phyloP scores from a whole-genome alignment of 2,329 filamentous ascomycete species.

The Sarocladiaceae sp. region DNA sequence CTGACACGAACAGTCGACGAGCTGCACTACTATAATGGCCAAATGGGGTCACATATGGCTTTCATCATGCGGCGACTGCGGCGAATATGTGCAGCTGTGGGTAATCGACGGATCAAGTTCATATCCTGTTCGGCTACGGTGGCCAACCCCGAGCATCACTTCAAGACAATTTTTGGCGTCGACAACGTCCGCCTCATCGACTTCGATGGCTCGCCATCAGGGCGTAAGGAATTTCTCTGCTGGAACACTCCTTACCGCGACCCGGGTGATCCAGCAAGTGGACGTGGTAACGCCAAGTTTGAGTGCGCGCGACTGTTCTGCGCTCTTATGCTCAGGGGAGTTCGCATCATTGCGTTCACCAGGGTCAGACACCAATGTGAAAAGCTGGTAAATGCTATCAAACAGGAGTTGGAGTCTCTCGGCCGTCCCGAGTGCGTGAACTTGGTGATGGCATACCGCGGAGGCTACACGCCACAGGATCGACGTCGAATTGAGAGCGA shows the following conservation, averaged over 20 bases:
- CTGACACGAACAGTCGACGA: conserved; percentile 56
- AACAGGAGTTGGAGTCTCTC: conserved; percentile 65
- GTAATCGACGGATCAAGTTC: conserved; percentile 80
- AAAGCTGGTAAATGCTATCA: conserved; percentile 71
- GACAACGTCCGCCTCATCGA: conserved; percentile 76
- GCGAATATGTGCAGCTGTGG: conserved; percentile 82
- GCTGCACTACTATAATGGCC: conserved; percentile 90
- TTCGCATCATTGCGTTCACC: conserved; percentile 90
- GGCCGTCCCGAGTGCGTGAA: conserved; percentile 69
- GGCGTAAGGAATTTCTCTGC: conserved; percentile 89
- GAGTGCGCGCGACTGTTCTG: conserved; percentile 91
- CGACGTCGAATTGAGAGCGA: conserved; percentile 82
- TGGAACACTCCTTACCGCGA: conserved; percentile 98
- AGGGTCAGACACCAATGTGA: conserved; percentile 85
- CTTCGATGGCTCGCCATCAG: conserved; percentile 84
- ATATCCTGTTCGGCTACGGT: conserved; percentile 96
- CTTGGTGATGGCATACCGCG: conserved; percentile 90
- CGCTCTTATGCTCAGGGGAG: conserved; percentile 78
- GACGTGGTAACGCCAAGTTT: conserved; percentile 72
- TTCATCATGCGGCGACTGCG: conserved; percentile 89
- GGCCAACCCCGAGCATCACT: conserved; percentile 85
- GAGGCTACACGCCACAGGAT: conserved; percentile 90
- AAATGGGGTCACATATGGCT: conserved; percentile 89
- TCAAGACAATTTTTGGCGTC: conserved; percentile 89
- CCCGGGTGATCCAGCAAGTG: conserved; percentile 77